Evolutionary conservation across 441 rosid species (phyloP).

Genomic region (Adansonia madagascariensis): DNA sequence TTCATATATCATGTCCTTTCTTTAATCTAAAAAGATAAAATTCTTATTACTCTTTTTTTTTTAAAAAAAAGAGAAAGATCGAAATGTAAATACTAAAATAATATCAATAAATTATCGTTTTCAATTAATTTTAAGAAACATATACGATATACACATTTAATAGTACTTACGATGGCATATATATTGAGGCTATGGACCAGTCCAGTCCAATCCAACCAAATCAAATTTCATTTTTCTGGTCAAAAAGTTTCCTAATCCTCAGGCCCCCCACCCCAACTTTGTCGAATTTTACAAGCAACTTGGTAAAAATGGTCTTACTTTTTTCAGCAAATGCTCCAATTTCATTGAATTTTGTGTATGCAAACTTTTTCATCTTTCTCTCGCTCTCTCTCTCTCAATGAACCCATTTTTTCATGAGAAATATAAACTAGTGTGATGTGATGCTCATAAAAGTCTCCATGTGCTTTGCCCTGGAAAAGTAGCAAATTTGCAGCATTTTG

Average conservation of each 20-base stretch:
- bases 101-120: not conserved
- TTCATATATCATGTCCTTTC: no score
- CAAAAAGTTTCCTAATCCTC: not conserved
- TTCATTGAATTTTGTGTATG: not conserved
- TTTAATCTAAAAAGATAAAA: no score
- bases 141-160: not conserved
- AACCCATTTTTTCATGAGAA: not conserved
- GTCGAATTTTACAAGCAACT: constrained; percentile 10
- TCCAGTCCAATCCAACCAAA: not conserved
- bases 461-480: constrained; percentile 18
- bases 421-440: not conserved
- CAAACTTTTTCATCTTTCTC: not conserved
- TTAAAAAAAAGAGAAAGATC: not conserved
- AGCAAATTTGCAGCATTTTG: not conserved
- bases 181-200: not conserved
- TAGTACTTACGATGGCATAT: not conserved
- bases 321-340: constrained; percentile 6
- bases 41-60: no score
- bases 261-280: not conserved
- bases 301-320: not conserved
- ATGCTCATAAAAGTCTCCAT: constrained; percentile 13
- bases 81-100: not conserved
- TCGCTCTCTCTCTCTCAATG: not conserved
- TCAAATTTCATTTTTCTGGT: not conserved
- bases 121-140: not conserved